These are phyloP conservation scores for Venturia asperata DNA, from an alignment of 2,329 filamentous ascomycete genomes.

Conservation along the genomic window DNA sequence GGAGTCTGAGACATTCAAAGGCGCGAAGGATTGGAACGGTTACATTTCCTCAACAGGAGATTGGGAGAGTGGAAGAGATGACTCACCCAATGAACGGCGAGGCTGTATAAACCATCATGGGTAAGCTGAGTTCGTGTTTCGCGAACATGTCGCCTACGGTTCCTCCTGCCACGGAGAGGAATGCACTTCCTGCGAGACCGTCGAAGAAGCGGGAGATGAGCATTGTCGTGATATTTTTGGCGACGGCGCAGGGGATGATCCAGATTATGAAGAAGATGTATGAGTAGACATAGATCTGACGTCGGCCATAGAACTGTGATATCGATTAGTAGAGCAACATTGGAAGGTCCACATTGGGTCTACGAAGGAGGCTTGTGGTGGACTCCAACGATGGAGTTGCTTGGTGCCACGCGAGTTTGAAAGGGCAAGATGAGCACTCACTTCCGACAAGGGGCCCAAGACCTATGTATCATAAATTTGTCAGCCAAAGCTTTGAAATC, in stretches of 20 bases:
- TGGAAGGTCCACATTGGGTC: not conserved
- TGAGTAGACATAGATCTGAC: constrained; percentile 70
- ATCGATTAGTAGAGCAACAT: not conserved
- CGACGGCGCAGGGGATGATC: constrained; percentile 73
- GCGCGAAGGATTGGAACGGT: not conserved
- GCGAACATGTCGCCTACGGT: constrained; percentile 77
- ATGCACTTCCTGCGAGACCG: constrained; percentile 59
- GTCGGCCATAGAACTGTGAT: constrained; percentile 66
- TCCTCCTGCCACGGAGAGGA: constrained; percentile 66
- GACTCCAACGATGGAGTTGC: not conserved
- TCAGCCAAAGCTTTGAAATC: not conserved
- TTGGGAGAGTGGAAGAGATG: not conserved
- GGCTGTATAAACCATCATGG: constrained; percentile 69
- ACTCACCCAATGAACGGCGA: constrained; percentile 44
- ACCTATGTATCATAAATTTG: constrained; percentile 6
- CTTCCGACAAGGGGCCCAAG: constrained; percentile 18
- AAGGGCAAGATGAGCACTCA: constrained; percentile 11
- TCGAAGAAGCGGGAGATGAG: constrained; percentile 71
- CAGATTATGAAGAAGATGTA: constrained; percentile 71
- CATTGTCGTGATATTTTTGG: constrained; percentile 73
- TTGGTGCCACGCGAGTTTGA: not conserved
- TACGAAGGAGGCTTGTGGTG: not conserved
- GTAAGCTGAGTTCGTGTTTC: constrained; percentile 60
- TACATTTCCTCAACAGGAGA: not conserved
- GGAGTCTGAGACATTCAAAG: not conserved